These are phyloP conservation scores for Fusarium stilboides DNA, from an alignment of 2,329 filamentous ascomycete species.

Conservation along the genomic window DNA sequence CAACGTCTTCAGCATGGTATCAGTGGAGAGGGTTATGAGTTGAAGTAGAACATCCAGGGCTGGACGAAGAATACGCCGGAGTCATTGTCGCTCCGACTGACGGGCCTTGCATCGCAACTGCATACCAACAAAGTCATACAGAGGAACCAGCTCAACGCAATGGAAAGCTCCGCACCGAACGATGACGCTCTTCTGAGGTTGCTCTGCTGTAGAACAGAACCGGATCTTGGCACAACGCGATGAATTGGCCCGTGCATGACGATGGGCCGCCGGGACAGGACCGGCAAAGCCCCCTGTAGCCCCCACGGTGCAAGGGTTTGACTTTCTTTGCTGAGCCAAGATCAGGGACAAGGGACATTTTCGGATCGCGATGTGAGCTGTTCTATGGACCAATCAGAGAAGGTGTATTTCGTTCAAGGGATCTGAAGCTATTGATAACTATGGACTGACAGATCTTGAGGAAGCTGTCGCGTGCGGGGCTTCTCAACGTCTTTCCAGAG, in stretches of 20 bases:
- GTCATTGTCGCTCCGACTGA: slow-evolving; percentile 2
- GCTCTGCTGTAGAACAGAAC: slow-evolving; percentile 12
- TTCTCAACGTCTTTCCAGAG: neutral
- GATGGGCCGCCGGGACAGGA: slow-evolving; percentile 34
- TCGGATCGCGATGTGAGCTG: slow-evolving; percentile 26
- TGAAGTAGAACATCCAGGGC: slow-evolving; percentile 12
- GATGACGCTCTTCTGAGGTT: slow-evolving; percentile 40
- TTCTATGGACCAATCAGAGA: slow-evolving; percentile 42
- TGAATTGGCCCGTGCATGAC: slow-evolving; percentile 45
- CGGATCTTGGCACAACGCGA: slow-evolving; percentile 35
- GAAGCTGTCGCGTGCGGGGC: slow-evolving; percentile 26
- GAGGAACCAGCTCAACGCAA: slow-evolving; percentile 27
- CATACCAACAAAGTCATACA: slow-evolving; percentile 26
- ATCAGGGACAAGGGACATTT: slow-evolving; percentile 45
- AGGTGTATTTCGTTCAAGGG: slow-evolving; percentile 36
- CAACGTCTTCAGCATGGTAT: slow-evolving; percentile 22
- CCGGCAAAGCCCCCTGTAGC: slow-evolving; percentile 37
- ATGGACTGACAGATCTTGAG: slow-evolving; percentile 31
- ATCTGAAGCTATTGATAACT: slow-evolving; percentile 31
- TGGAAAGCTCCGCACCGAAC: slow-evolving; percentile 33
- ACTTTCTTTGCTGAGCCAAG: slow-evolving; percentile 39
- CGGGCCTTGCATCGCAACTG: neutral
- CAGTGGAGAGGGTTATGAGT: slow-evolving; percentile 28
- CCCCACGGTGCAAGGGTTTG: slow-evolving; percentile 41
- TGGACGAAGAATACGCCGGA: neutral